Base-by-base conservation (phyloP, 1,284 basidiomycete genomes). In the Ceratobasidium sp. region DNA sequence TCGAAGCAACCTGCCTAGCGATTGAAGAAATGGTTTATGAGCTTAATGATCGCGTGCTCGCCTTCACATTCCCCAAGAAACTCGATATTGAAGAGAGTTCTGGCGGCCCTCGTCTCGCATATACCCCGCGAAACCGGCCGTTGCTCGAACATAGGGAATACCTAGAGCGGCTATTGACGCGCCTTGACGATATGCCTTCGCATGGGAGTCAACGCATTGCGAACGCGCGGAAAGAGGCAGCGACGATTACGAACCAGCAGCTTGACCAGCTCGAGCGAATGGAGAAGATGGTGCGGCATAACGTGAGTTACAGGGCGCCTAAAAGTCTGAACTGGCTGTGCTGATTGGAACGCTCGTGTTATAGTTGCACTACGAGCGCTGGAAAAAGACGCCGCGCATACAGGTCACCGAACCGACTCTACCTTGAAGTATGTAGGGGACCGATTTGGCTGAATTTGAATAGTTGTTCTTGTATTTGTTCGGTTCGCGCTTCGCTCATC, bases 251-350 rank as follows among this genome's bases (percentile, higher is more conserved):
- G 10, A 44, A 66, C 13, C 42, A 66, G 28, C 72, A 76, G 26
- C 49, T 76, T 53, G 61, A 76, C 23, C 44, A 76, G 28, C 51
- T 76, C 20, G 51, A 55, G 15, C 60, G 72, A 15, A 76, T 76
- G 72, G 72, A 76, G 72, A 76, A 76, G 72, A 76, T 76, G 72
- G 51, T 76, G 46, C 60, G 61, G 33, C 60, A 76, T 26, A 76
- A 76, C 39, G 72, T 76, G 40, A 66, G 72, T 42, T 7, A 13
- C n/a, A 18, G 1, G 39, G 23, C 15, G 3, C 39, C 23, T 18
- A 28, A 28, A 39, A 26, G 28, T 20, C 23, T 20, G 20, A 15
- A 61, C 5, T 9, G 6, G 13, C 33, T 20, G 3, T 23, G n/a
- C 72, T 66, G 61, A 66, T 33, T 23, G n/a, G 15, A 33, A 42